Evolutionary conservation across 2,329 filamentous ascomycete species (phyloP).

Genomic region (Pyricularia pennisetigena): DNA sequence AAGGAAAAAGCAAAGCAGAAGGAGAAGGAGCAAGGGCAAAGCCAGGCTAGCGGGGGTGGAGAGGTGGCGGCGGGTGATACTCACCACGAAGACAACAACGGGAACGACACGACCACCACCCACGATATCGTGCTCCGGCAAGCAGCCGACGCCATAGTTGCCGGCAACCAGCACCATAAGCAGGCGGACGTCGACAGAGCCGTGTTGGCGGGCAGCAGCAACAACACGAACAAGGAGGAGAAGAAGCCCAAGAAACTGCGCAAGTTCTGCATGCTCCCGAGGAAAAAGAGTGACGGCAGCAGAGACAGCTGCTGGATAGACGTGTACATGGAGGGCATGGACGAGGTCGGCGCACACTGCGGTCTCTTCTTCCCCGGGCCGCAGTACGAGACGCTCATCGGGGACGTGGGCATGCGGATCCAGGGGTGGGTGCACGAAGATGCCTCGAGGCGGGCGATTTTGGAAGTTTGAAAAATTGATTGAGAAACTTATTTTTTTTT

Average conservation of each 20-base stretch:
- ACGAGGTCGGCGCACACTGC: conserved; percentile 80
- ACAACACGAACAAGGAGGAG: conserved; percentile 6
- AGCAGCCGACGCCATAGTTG: neutral
- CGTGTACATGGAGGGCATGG: conserved; percentile 72
- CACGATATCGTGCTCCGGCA: conserved; percentile 1
- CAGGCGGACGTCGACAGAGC: neutral
- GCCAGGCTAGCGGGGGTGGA: neutral
- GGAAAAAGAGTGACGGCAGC: conserved; percentile 35
- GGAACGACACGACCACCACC: neutral
- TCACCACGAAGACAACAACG: neutral
- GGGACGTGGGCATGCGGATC: conserved; percentile 59
- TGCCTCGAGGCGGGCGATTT: conserved; percentile 29
- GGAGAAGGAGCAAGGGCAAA: conserved; percentile 9
- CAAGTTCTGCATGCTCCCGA: conserved; percentile 72
- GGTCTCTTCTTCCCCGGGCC: conserved; percentile 66
- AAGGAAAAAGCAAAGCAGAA: conserved; percentile 18
- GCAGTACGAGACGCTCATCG: conserved; percentile 69
- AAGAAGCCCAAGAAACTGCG: conserved; percentile 38
- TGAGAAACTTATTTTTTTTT: neutral
- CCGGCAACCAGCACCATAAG: neutral
- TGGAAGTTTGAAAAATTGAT: conserved; percentile 11
- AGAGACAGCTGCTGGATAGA: conserved; percentile 66
- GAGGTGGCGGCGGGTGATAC: neutral
- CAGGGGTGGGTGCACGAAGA: conserved; percentile 62
- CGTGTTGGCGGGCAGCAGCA: neutral